A percentile compares a stretch with the other conserved stretches of the same genome.
Conservation (phyloP, 2,329 filamentous ascomycete species). For the Orbilia brochopaga region DNA sequence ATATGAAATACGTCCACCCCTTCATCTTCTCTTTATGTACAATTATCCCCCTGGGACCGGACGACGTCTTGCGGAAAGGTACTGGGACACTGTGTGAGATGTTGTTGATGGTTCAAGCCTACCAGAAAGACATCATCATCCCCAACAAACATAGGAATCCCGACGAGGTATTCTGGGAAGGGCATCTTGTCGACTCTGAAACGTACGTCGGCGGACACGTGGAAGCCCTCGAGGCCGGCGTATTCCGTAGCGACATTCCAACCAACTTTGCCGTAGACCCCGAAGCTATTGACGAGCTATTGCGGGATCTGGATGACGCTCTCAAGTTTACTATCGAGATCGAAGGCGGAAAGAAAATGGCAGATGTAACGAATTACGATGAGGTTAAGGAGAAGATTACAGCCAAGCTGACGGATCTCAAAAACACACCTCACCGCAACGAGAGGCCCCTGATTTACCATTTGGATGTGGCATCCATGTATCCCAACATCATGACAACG, state of each 20-base stretch:
- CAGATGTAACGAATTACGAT: conserved; percentile 80
- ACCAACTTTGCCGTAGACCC: conserved; percentile 93
- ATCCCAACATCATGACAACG: conserved; percentile 99
- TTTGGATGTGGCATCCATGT: conserved; percentile 98
- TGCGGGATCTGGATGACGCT: conserved; percentile 84
- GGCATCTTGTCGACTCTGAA: conserved; percentile 92
- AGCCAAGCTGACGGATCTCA: conserved; percentile 72
- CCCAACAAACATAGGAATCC: conserved; percentile 95
- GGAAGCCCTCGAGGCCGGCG: conserved; percentile 97
- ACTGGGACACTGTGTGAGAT: conserved; percentile 99
- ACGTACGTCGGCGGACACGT: conserved; percentile 98
- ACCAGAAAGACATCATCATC: conserved; percentile 85
- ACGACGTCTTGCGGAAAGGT: conserved; percentile 91
- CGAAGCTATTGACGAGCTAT: conserved; percentile 83
- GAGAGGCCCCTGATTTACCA: conserved; percentile 95
- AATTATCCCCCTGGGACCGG: conserved; percentile 88
- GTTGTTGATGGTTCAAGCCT: conserved; percentile 98
- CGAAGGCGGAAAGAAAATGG: conserved; percentile 80
- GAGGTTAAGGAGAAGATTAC: conserved; percentile 84
- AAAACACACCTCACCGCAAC: conserved; percentile 78
- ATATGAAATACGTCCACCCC: conserved; percentile 99
- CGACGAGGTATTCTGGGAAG: conserved; percentile 93
- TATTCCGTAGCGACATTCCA: conserved; percentile 94
- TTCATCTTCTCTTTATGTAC: conserved; percentile 99
- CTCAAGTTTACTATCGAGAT: conserved; percentile 84